Conservation (phyloP, 2,329 filamentous ascomycete species). For the Chaetomium sp. region DNA sequence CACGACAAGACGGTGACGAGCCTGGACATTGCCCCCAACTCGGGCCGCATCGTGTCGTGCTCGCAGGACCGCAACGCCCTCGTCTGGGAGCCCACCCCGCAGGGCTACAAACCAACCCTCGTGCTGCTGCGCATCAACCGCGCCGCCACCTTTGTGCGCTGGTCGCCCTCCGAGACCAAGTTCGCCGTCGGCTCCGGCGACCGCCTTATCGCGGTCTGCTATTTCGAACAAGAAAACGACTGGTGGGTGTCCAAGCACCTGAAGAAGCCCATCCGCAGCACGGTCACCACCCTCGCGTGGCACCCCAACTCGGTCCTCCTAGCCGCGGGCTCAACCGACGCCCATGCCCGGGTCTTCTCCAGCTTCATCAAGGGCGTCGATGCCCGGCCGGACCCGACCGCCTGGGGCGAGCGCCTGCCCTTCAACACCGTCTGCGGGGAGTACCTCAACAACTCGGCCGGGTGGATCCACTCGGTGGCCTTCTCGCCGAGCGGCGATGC, state of each 20-base stretch:
- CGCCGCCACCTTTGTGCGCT: constrained; percentile 92
- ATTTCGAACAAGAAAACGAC: constrained; percentile 98
- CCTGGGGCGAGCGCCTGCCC: constrained; percentile 90
- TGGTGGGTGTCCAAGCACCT: constrained; percentile 99
- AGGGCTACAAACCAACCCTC: constrained; percentile 92
- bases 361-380: constrained; percentile 96
- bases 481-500: constrained; percentile 91
- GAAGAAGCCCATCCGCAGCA: constrained; percentile 97
- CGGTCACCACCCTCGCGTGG: constrained; percentile 91
- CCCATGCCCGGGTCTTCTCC: constrained; percentile 89
- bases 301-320: constrained; percentile 95
- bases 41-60: constrained; percentile 92
- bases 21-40: constrained; percentile 87
- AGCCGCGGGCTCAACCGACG: constrained; percentile 93
- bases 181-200: constrained; percentile 97
- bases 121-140: constrained; percentile 96
- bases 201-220: constrained; percentile 91
- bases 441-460: constrained; percentile 90
- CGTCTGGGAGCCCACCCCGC: constrained; percentile 91
- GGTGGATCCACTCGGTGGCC: constrained; percentile 89
- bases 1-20: constrained; percentile 97
- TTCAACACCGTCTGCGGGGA: constrained; percentile 99
- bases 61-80: constrained; percentile 97
- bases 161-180: constrained; percentile 94
- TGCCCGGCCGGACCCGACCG: constrained; percentile 72